A percentile compares a stretch with the other conserved stretches of the same genome.
Conservation (phyloP, 495 filamentous ascomycete genomes). For the Pyronema domesticum region DNA sequence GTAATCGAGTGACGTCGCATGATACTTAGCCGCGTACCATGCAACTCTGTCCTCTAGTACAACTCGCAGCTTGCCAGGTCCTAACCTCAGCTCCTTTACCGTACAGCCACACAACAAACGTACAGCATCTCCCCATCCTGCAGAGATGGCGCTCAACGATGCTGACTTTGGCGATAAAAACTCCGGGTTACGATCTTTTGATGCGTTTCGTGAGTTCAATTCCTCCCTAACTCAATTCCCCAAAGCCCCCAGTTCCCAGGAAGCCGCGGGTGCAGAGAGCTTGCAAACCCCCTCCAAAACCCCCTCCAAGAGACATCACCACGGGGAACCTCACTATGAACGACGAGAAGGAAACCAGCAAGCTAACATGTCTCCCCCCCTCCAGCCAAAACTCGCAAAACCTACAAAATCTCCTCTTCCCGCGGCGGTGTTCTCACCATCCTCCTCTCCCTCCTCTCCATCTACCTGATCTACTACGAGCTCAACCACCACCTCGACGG, state of each 20-base stretch:
- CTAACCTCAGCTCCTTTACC: neutral
- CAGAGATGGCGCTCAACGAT: slow-evolving; percentile 19
- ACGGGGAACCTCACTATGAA: no score
- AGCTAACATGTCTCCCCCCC: neutral
- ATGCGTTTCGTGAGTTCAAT: slow-evolving; percentile 74
- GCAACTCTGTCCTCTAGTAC: neutral
- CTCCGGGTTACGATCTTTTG: slow-evolving; percentile 49
- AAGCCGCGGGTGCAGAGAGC: slow-evolving; percentile 11
- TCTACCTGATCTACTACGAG: slow-evolving; percentile 58
- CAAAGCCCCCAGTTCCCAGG: neutral
- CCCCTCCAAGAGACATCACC: no score
- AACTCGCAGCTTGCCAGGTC: neutral
- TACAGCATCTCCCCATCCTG: neutral
- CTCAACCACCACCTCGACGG: slow-evolving; percentile 67
- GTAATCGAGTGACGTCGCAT: neutral
- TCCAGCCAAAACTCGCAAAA: slow-evolving; percentile 71
- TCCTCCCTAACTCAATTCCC: neutral
- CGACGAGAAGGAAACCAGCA: no score
- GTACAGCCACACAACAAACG: neutral
- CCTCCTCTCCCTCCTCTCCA: slow-evolving; percentile 51
- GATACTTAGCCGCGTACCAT: neutral
- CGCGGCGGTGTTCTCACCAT: slow-evolving; percentile 90
- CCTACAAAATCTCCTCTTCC: slow-evolving; percentile 65
- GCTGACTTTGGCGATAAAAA: slow-evolving; percentile 22
- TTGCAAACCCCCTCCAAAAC: slow-evolving; percentile 14